Evolutionary conservation across 768 basidiomycete genomes (phyloP), one percentile per base, ranked within the genome.

Genomic region (Hericium coralloides): DNA sequence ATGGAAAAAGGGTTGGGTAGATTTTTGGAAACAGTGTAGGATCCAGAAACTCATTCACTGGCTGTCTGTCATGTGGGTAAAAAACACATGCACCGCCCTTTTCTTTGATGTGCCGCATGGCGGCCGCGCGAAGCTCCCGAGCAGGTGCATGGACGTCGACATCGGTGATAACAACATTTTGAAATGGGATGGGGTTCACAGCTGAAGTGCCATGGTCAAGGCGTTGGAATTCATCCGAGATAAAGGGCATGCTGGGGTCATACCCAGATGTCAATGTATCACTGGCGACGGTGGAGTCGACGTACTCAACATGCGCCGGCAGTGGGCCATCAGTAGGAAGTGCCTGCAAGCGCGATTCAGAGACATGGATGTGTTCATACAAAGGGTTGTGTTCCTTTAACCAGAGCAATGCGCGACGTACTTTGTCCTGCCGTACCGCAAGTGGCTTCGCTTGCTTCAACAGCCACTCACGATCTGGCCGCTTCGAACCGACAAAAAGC

Each of bases 1-100:
- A 77, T 0, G 76, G 76, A 64, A 71, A 78, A 0, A 79, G 55
- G 0, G 74, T 73, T 2, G 76, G 75, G 62, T 73, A 77, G 9
- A 75, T 70, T 59, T 63, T 67, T 3, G 74, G 75, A 50, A 79
- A 73, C 10, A 77, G 47, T 9, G 45, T 7, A 1, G 70, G 69
- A 58, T 76, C 73, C 31, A 58, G 58, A 61, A 72, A 74, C 53
- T 75, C 72, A 62, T 72, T 72, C 0, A 66, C 65, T 6, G 72
- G 69, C 4, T 23, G 14, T 15, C 64, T 55, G n/a, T 59, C 69
- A 60, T 74, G 74, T 4, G 65, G 64, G 38, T 74, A 58, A 48
- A 69, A 48, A 20, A 74, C 41, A 55, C 61, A 69, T 14, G 50
- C 9, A 2, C 76, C 64, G 77, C 68, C 67, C 38, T 60, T 61